Conservation (phyloP, 495 filamentous ascomycete genomes). For the Xylaria flabelliformis region DNA sequence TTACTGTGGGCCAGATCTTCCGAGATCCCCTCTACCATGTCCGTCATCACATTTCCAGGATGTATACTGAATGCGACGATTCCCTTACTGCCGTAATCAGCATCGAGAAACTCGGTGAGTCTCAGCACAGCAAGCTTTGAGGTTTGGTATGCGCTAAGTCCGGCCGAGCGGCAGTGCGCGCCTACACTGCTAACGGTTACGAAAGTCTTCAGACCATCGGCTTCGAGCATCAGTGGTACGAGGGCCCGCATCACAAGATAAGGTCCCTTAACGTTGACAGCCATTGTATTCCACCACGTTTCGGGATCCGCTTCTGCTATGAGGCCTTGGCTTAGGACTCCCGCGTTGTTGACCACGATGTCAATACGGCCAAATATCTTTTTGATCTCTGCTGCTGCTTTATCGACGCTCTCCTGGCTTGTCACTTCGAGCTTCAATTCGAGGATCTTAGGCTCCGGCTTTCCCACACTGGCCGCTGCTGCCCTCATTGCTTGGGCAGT, state of each 20-base stretch:
- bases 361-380: conserved; percentile 51
- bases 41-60: conserved; percentile 57
- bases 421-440: conserved; percentile 53
- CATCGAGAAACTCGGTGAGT: conserved; percentile 53
- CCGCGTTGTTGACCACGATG: conserved; percentile 64
- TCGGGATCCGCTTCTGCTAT: conserved; percentile 53
- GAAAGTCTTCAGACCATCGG: conserved; percentile 49
- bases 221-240: conserved; percentile 45
- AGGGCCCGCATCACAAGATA: conserved; percentile 53
- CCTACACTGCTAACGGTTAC: conserved; percentile 55
- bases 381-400: conserved; percentile 40
- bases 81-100: conserved; percentile 55
- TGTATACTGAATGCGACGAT: conserved; percentile 56
- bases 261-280: conserved; percentile 55
- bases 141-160: conserved; percentile 49
- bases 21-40: conserved; percentile 40
- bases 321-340: conserved; percentile 34
- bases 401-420: conserved; percentile 43
- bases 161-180: conserved; percentile 41
- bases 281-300: conserved; percentile 53
- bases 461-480: conserved; percentile 42
- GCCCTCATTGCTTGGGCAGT: conserved; percentile 43
- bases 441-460: conserved; percentile 46
- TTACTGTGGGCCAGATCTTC: conserved; percentile 5
- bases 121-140: conserved; percentile 58